phyloP scores from a whole-genome alignment of 345 rosid species.

The Aquilaria malaccensis region DNA sequence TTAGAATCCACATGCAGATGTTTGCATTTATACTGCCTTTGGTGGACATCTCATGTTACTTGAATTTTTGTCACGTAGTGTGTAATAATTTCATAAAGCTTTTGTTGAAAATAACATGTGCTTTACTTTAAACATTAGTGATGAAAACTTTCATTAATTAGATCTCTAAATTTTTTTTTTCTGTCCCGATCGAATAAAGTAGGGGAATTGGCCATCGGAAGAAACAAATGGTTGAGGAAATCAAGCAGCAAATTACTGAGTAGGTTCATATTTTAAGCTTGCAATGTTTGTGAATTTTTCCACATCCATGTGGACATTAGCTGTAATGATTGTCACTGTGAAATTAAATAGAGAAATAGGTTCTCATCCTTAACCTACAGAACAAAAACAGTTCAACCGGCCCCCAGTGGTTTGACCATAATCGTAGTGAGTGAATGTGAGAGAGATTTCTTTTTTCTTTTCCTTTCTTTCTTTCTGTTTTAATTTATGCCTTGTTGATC shows the following conservation, averaged over 20 bases:
- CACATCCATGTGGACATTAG: conserved; percentile 41
- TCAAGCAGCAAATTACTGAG: conserved; percentile 17
- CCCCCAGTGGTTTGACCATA: conserved; percentile 18
- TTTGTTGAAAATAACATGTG: conserved; percentile 4
- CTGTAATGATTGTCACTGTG: conserved; percentile 27
- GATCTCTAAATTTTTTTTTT: conserved; percentile 5
- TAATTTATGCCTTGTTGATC: too few species aligned
- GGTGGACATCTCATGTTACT: conserved; percentile 59
- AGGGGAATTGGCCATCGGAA: neutral
- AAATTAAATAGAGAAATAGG: conserved; percentile 20
- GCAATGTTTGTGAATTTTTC: neutral
- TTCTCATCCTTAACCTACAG: conserved; percentile 26
- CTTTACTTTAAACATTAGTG: neutral
- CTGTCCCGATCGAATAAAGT: neutral
- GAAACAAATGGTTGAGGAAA: neutral
- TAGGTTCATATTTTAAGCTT: conserved; percentile 2
- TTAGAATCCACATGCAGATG: conserved; percentile 30
- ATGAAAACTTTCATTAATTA: conserved; percentile 8
- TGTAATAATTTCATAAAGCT: conserved; percentile 10
- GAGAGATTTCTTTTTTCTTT: conserved; percentile 1
- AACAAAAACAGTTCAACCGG: conserved; percentile 8
- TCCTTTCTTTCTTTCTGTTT: conserved; percentile 7
- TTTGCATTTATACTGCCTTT: conserved; percentile 24
- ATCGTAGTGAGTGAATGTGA: neutral
- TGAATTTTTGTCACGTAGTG: conserved; percentile 36